A percentile compares a stretch with the other conserved stretches of the same genome.
These are phyloP conservation scores for Brettanomyces sp. DNA, from an alignment of 805 yeast species.

Conservation along the genomic window DNA sequence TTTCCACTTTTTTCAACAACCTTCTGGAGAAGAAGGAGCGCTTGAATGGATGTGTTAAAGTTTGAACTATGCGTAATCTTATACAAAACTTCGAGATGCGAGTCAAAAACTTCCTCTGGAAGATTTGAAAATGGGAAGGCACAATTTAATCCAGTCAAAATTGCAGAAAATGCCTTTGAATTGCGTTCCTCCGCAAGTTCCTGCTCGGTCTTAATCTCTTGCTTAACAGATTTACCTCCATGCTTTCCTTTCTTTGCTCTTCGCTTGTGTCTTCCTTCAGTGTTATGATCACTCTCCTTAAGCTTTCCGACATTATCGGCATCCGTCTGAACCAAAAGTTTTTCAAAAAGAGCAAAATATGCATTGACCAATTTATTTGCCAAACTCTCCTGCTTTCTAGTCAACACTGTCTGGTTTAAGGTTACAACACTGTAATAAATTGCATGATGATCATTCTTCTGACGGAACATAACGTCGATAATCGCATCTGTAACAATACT, in stretches of 20 bases:
- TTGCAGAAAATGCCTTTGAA: constrained; percentile 77
- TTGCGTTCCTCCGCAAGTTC: constrained; percentile 72
- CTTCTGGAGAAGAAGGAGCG: constrained; percentile 76
- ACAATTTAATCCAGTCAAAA: constrained; percentile 90
- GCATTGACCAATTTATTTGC: constrained; percentile 79
- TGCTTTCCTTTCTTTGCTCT: constrained; percentile 75
- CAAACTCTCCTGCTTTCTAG: constrained; percentile 64
- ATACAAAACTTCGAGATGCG: constrained; percentile 77
- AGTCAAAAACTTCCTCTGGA: constrained; percentile 57
- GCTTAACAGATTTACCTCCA: constrained; percentile 74
- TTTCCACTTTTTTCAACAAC: constrained; percentile 48
- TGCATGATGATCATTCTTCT: constrained; percentile 74
- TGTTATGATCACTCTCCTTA: constrained; percentile 39
- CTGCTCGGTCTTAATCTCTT: constrained; percentile 45
- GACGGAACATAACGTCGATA: constrained; percentile 69
- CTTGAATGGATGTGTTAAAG: constrained; percentile 90
- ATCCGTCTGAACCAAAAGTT: constrained; percentile 64
- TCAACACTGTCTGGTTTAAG: constrained; percentile 84
- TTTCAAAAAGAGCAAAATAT: constrained; percentile 81
- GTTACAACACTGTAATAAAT: constrained; percentile 83
- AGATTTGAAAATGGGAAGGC: constrained; percentile 87
- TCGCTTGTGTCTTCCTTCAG: constrained; percentile 59
- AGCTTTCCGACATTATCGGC: constrained; percentile 28
- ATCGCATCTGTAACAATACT: constrained; percentile 68
- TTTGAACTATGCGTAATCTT: constrained; percentile 89